Evolutionary conservation across 163 green algal species (phyloP).

Genomic region (Picocystis sp.): DNA sequence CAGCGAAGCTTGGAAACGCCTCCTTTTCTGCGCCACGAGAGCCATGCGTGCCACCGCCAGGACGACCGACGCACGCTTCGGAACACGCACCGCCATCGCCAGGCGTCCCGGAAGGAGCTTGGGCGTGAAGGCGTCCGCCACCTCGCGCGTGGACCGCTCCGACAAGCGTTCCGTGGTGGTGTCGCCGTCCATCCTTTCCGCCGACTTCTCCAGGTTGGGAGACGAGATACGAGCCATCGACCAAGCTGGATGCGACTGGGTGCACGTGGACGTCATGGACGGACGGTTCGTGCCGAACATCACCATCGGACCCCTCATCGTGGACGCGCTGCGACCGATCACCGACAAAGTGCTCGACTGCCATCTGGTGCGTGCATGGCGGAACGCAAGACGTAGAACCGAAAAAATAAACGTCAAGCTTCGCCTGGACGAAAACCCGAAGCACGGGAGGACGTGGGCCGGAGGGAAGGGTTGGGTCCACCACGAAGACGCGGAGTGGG

Average conservation of each 20-base stretch:
- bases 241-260: constrained; percentile 76
- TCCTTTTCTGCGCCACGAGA: too few species aligned
- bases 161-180: constrained; percentile 48
- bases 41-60: too few species aligned
- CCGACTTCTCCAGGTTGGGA: constrained; percentile 87
- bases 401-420: too few species aligned
- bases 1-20: too few species aligned
- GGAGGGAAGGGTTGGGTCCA: too few species aligned
- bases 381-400: background rate
- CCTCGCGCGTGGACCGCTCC: constrained; percentile 25
- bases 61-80: too few species aligned
- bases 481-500: too few species aligned
- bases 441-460: too few species aligned
- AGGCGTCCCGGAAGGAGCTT: too few species aligned
- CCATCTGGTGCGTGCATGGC: constrained; percentile 54
- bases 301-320: constrained; percentile 92
- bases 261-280: constrained; percentile 91
- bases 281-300: constrained; percentile 90
- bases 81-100: too few species aligned
- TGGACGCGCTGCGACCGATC: constrained; percentile 81
- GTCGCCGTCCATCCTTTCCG: constrained; percentile 89
- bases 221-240: constrained; percentile 78
- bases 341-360: constrained; percentile 89
- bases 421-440: too few species aligned
- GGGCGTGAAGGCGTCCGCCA: constrained; percentile 1